Evolutionary conservation across 139 green algal genomes (phyloP).

Genomic region (Chlorella sp.): DNA sequence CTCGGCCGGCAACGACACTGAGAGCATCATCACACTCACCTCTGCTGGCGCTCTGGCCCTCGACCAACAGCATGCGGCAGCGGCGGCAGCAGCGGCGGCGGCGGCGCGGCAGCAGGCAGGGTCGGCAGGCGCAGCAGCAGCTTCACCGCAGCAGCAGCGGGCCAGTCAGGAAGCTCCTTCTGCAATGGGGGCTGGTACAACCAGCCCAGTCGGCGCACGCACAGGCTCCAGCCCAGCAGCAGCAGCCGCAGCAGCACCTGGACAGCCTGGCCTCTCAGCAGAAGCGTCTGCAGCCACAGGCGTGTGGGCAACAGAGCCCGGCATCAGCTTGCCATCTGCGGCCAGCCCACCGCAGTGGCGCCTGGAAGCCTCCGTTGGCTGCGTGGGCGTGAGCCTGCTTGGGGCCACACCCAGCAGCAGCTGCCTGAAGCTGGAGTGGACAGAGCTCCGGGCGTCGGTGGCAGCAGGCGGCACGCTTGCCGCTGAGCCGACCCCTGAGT

Average conservation of each 20-base stretch:
- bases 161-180: neutral
- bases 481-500: neutral
- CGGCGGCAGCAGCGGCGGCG: neutral
- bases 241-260: neutral
- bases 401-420: constrained; percentile 25
- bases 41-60: neutral
- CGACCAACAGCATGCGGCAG: neutral
- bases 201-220: neutral
- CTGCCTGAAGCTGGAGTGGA: constrained; percentile 42
- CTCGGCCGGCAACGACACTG: neutral
- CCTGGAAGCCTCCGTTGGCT: constrained; percentile 11
- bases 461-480: neutral
- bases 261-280: neutral
- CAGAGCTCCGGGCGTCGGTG: neutral
- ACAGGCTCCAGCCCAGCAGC: neutral
- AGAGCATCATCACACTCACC: constrained; percentile 12
- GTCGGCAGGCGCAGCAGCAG: neutral
- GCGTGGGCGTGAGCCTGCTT: constrained; percentile 34
- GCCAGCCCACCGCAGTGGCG: neutral
- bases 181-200: neutral
- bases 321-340: neutral
- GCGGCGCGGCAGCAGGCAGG: neutral
- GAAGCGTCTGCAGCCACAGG: neutral
- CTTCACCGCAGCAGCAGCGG: neutral
- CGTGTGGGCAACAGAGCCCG: neutral